Percentiles rank a stretch among this genome's conserved stretches.
Conservation (phyloP, 2,329 filamentous ascomycete species). For the Ophiostoma fasciatum region DNA sequence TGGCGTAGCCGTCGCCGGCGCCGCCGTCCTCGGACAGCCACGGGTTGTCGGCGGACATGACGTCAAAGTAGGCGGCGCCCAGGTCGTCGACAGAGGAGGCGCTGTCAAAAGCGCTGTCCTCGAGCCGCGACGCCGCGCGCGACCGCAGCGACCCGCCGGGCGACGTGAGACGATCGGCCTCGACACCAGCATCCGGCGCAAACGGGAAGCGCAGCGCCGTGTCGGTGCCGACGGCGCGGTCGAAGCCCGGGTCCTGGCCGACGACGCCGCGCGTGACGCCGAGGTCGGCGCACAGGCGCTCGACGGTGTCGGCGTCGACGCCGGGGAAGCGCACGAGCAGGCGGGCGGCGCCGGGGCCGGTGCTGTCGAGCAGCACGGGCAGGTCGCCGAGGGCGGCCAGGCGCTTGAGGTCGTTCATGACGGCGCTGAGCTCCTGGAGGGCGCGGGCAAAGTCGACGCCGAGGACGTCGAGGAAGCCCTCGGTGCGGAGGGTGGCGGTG, state of each 20-base stretch:
- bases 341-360: slow-evolving; percentile 33
- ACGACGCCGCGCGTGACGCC: slow-evolving; percentile 70
- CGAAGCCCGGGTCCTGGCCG: slow-evolving; percentile 62
- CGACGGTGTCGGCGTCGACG: slow-evolving; percentile 70
- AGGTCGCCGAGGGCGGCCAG: slow-evolving; percentile 69
- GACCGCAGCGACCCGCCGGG: slow-evolving; percentile 34
- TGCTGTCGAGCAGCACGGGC: slow-evolving; percentile 53
- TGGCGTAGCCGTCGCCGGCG: slow-evolving; percentile 30
- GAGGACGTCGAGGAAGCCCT: slow-evolving; percentile 72
- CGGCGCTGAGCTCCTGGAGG: slow-evolving; percentile 64
- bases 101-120: slow-evolving; percentile 22
- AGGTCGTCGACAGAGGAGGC: slow-evolving; percentile 15
- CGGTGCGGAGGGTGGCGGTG: slow-evolving; percentile 55
- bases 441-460: slow-evolving; percentile 79
- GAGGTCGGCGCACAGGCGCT: slow-evolving; percentile 72
- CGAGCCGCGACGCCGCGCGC: slow-evolving; percentile 12
- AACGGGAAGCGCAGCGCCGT: slow-evolving; percentile 78
- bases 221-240: slow-evolving; percentile 48
- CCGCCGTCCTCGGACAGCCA: slow-evolving; percentile 29
- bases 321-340: slow-evolving; percentile 82
- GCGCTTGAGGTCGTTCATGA: slow-evolving; percentile 68
- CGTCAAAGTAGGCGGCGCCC: slow-evolving; percentile 12
- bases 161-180: slow-evolving; percentile 22
- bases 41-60: slow-evolving; percentile 5
- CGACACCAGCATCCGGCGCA: slow-evolving; percentile 39